These are phyloP conservation scores for Amanita pseudoporphyria DNA, from an alignment of 768 basidiomycete species.

Conservation along the genomic window DNA sequence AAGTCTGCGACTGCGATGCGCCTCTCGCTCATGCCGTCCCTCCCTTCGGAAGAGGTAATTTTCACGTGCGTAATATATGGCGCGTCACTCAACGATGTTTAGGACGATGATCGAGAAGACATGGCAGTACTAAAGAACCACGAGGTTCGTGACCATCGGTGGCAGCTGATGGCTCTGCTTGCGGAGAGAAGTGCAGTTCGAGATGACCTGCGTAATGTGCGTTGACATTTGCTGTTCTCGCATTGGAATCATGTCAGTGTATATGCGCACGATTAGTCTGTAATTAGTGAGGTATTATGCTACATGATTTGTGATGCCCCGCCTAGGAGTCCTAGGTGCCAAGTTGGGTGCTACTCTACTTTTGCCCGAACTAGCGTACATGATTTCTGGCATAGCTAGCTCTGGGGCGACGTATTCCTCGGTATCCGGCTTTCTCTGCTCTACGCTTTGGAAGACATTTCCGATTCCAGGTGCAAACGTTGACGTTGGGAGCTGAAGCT, in stretches of 20 bases:
- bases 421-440: conserved; percentile 6
- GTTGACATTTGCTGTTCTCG: conserved; percentile 4
- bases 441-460: conserved; percentile 37
- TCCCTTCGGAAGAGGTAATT: conserved; percentile 9
- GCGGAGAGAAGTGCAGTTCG: conserved; percentile 66
- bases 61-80: not conserved
- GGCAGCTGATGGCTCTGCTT: conserved; percentile 72
- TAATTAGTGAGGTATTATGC: not conserved
- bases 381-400: conserved; percentile 52
- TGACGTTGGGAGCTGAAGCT: conserved; percentile 60
- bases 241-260: not conserved
- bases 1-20: conserved; percentile 70
- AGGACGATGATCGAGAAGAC: conserved; percentile 46
- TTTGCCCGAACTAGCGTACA: conserved; percentile 61
- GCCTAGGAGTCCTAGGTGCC: conserved; percentile 5
- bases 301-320: not conserved
- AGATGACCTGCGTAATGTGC: conserved; percentile 30
- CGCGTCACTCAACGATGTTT: conserved; percentile 34
- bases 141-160: conserved; percentile 58
- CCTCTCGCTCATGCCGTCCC: conserved; percentile 32
- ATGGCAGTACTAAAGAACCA: conserved; percentile 46
- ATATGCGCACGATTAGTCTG: not conserved
- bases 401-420: conserved; percentile 29
- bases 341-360: conserved; percentile 19
- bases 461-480: conserved; percentile 55